These are phyloP conservation scores for Rhodamnia rubescens DNA, from an alignment of 345 rosid genomes.

Conservation along the genomic window DNA sequence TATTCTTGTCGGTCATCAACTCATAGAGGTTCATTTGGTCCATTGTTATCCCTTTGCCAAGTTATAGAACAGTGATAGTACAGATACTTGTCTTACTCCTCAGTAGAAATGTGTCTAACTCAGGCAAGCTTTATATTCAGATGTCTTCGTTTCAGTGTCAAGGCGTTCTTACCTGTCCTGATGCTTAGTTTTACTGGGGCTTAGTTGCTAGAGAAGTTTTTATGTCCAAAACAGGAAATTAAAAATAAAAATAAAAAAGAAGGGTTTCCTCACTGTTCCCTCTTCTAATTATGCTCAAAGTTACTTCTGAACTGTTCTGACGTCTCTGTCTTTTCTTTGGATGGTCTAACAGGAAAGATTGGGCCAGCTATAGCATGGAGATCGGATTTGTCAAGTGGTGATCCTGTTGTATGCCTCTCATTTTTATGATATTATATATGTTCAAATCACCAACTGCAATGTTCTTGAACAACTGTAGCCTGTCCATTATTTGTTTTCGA, in stretches of 20 bases:
- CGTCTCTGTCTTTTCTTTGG: slow-evolving; percentile 1
- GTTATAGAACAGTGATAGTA: background rate
- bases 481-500: background rate
- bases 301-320: slow-evolving; percentile 1
- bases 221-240: background rate
- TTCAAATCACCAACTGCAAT: background rate
- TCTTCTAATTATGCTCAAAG: background rate
- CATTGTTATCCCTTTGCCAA: background rate
- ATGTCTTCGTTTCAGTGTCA: background rate
- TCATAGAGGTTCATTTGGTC: background rate
- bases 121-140: background rate
- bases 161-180: background rate
- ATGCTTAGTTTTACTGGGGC: background rate
- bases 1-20: background rate
- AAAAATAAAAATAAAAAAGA: background rate
- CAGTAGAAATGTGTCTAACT: background rate
- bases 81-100: background rate
- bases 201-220: background rate
- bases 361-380: slow-evolving; percentile 46
- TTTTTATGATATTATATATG: background rate
- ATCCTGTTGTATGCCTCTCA: background rate
- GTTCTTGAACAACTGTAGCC: background rate
- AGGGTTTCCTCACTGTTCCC: background rate
- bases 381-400: background rate
- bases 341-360: slow-evolving; percentile 56